phyloP scores from a whole-genome alignment of 169 alveolate species.

The Amoebophrya sp. region DNA sequence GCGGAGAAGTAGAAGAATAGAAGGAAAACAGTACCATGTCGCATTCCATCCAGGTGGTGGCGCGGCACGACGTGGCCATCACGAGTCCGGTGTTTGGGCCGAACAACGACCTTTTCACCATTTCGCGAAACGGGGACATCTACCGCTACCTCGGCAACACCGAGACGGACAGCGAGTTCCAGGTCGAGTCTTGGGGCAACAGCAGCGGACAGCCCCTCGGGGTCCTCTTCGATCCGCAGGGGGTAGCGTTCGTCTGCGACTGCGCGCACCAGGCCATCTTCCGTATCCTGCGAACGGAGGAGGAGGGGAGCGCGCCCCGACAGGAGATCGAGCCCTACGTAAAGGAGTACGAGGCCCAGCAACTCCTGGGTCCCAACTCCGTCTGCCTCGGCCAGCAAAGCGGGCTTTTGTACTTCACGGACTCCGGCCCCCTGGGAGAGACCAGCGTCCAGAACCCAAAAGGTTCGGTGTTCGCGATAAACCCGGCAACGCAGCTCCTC shows the following conservation, averaged over 20 bases:
- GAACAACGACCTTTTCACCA: not conserved
- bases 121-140: not conserved
- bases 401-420: slow-evolving; percentile 45
- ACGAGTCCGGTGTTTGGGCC: not conserved
- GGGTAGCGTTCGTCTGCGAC: slow-evolving; percentile 46
- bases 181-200: slow-evolving; percentile 47
- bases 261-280: slow-evolving; percentile 49
- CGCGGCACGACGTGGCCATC: not conserved
- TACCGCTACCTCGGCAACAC: not conserved
- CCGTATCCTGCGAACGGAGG: slow-evolving; percentile 41
- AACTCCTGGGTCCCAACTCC: slow-evolving; percentile 33
- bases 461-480: slow-evolving; percentile 46
- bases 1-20: too few relatives aligned
- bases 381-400: not conserved
- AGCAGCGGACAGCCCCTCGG: slow-evolving; percentile 44
- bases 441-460: slow-evolving; percentile 29
- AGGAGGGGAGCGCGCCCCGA: not conserved
- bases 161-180: slow-evolving; percentile 23
- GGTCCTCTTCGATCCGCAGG: slow-evolving; percentile 38
- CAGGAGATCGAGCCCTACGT: slow-evolving; percentile 27
- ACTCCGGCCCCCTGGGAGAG: slow-evolving; percentile 34
- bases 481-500: slow-evolving; percentile 43
- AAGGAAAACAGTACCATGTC: not conserved
- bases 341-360: slow-evolving; percentile 40
- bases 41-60: not conserved